These are phyloP conservation scores for Plenodomus biglobosus DNA, from an alignment of 2,329 filamentous ascomycete species.

Conservation along the genomic window DNA sequence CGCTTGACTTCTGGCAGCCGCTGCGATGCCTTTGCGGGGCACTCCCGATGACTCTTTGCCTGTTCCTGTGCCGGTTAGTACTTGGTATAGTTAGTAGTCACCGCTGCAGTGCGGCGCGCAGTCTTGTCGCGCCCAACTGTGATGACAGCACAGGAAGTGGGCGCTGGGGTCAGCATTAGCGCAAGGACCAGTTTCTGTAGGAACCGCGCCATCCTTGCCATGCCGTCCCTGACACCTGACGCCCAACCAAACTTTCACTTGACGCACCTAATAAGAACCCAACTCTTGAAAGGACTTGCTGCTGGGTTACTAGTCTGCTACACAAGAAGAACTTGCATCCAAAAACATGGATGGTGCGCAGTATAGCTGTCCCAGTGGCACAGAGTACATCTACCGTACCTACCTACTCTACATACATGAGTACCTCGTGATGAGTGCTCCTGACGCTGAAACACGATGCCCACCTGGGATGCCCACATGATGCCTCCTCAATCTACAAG, in stretches of 20 bases:
- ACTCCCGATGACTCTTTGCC: conserved; percentile 13
- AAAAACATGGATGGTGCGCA: no score
- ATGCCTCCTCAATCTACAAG: no score
- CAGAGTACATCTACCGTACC: no score
- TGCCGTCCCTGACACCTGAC: neutral
- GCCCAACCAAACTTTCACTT: neutral
- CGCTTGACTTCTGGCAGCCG: conserved; percentile 17
- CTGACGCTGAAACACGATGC: no score
- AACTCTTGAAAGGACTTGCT: no score
- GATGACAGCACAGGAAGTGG: neutral
- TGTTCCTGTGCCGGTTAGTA: conserved; percentile 40
- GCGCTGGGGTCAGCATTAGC: conserved; percentile 12
- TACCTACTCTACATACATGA: no score
- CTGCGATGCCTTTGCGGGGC: conserved; percentile 8
- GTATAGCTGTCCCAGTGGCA: no score
- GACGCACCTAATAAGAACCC: no score
- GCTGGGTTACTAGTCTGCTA: no score
- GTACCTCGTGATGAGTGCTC: no score
- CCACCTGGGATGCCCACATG: neutral
- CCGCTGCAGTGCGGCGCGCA: conserved; percentile 24
- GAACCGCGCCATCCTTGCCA: conserved; percentile 6
- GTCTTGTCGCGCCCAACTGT: conserved; percentile 5
- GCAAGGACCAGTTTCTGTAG: conserved; percentile 12
- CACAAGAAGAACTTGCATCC: no score
- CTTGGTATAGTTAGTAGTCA: conserved; percentile 40